A percentile compares a stretch with the other conserved stretches of the same genome.
Conservation (phyloP, 306 rosid species). For the Quercus gilva region DNA sequence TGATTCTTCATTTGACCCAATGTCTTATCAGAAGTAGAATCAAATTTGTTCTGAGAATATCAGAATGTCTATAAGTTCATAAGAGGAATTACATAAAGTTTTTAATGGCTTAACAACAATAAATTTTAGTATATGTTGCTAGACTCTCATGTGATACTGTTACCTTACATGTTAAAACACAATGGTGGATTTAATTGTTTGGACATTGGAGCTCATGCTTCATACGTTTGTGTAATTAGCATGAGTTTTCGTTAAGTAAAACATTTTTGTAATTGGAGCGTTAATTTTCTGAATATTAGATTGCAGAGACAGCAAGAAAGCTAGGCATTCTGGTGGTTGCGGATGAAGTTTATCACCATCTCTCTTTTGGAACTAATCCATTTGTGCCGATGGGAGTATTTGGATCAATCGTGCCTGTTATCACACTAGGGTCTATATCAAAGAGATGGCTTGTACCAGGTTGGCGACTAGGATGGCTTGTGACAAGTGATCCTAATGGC, state of each 20-base stretch:
- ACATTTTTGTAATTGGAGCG: background rate
- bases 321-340: slow-evolving; percentile 39
- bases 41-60: too few species aligned
- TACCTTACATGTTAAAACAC: too few species aligned
- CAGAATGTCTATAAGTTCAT: too few species aligned
- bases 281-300: slow-evolving; percentile 9
- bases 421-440: slow-evolving; percentile 49
- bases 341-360: slow-evolving; percentile 42
- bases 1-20: too few species aligned
- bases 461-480: slow-evolving; percentile 55
- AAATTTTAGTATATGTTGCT: too few species aligned
- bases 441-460: slow-evolving; percentile 48
- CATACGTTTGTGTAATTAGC: background rate
- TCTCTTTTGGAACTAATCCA: slow-evolving; percentile 33
- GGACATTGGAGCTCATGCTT: too few species aligned
- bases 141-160: too few species aligned
- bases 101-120: too few species aligned
- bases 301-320: slow-evolving; percentile 51
- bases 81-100: too few species aligned
- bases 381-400: slow-evolving; percentile 42
- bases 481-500: slow-evolving; percentile 31
- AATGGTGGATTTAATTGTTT: too few species aligned
- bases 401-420: slow-evolving; percentile 41
- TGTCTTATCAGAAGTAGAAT: too few species aligned
- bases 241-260: background rate